Conservation (phyloP, 352 stramenopile genomes). For the Phytophthora podocarpi region DNA sequence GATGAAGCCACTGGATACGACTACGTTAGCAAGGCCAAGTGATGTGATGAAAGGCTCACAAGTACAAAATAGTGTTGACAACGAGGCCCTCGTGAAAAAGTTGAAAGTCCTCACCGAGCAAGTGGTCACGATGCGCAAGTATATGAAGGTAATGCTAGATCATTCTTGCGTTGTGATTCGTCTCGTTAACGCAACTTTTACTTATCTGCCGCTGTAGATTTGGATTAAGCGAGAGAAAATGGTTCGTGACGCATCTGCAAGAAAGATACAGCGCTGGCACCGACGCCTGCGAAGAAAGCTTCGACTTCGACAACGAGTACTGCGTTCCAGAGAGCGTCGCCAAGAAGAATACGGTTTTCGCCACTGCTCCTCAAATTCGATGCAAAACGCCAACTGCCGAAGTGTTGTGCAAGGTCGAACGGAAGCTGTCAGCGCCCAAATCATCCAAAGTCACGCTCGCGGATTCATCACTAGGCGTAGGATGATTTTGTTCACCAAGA, state of each 20-base stretch:
- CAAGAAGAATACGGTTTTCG: constrained; percentile 30
- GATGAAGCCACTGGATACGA: constrained; percentile 10
- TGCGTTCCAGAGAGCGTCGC: constrained; percentile 6
- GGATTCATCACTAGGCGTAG: constrained; percentile 28
- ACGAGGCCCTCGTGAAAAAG: constrained; percentile 21
- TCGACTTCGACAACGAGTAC: constrained; percentile 14
- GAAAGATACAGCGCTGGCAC: constrained; percentile 51
- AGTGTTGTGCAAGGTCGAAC: background rate
- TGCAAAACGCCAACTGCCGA: constrained; percentile 5
- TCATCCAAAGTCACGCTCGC: constrained; percentile 27
- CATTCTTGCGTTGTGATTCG: background rate
- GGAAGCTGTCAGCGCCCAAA: constrained; percentile 19
- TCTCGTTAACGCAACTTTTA: background rate
- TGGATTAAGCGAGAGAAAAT: constrained; percentile 78
- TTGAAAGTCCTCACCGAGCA: constrained; percentile 47
- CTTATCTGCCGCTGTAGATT: constrained; percentile 23
- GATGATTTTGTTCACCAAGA: constrained; percentile 7
- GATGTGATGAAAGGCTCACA: background rate
- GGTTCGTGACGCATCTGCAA: constrained; percentile 46
- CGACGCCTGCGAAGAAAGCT: constrained; percentile 15
- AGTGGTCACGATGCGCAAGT: constrained; percentile 64
- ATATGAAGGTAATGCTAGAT: constrained; percentile 69
- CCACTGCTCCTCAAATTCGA: constrained; percentile 25
- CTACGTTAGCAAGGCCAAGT: background rate
- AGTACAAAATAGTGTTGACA: constrained; percentile 3